A percentile compares a stretch with the other conserved stretches of the same genome.
Conservation (phyloP, 1,284 basidiomycete species). For the Melampsora larici-populina region DNA sequence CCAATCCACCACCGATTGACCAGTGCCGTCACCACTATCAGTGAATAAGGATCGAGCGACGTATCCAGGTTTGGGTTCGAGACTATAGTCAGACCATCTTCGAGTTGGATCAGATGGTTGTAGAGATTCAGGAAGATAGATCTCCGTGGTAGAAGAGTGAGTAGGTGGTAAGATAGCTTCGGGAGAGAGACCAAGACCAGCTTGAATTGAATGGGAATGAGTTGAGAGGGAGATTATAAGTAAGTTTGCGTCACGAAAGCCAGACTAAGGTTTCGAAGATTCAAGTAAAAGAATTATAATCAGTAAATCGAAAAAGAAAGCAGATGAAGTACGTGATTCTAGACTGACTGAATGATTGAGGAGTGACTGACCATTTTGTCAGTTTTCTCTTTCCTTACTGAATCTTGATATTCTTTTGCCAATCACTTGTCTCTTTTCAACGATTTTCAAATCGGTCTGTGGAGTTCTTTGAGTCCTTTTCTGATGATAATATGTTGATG, state of each 20-base stretch:
- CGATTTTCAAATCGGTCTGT: no score
- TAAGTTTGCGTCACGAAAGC: constrained; percentile 34
- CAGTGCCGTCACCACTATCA: constrained; percentile 43
- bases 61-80: constrained; percentile 34
- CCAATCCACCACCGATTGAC: constrained; percentile 36
- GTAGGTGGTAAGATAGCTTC: constrained; percentile 30
- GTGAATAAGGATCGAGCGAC: constrained; percentile 44
- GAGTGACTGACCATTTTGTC: no score
- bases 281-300: no score
- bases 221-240: constrained; percentile 33
- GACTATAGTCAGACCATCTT: constrained; percentile 30
- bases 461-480: no score
- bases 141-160: constrained; percentile 11
- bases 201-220: constrained; percentile 30
- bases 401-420: no score
- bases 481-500: no score
- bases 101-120: constrained; percentile 5
- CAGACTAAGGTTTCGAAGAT: constrained; percentile 1
- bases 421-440: no score
- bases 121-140: constrained; percentile 22
- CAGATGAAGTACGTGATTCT: no score
- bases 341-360: no score
- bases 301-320: no score
- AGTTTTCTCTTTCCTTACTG: no score
- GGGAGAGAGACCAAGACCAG: constrained; percentile 38